Conservation (phyloP, 257 asterid genomes). For the Forsythia viridissima region DNA sequence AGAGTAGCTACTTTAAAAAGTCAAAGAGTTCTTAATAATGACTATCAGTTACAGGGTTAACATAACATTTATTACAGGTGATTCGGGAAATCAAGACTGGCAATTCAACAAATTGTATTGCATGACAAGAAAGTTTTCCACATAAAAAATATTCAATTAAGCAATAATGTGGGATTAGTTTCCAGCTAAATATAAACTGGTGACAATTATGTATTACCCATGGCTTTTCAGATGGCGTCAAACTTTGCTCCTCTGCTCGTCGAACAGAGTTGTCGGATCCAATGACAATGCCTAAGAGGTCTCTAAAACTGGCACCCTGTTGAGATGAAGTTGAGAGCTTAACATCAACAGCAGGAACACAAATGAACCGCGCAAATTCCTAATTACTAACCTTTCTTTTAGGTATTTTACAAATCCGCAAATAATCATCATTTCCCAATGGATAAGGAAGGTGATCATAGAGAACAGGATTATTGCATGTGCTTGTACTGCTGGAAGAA, state of each 20-base stretch:
- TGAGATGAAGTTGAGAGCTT: constrained; percentile 21
- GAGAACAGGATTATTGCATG: constrained; percentile 27
- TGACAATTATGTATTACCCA: constrained; percentile 35
- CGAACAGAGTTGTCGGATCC: constrained; percentile 32
- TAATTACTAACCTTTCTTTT: constrained; percentile 42
- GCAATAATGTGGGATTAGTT: background rate
- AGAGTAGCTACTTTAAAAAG: background rate
- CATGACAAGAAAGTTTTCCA: background rate
- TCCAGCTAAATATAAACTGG: constrained; percentile 6
- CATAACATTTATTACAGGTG: background rate
- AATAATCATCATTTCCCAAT: constrained; percentile 37
- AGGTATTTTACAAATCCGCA: constrained; percentile 48
- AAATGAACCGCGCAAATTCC: constrained; percentile 3
- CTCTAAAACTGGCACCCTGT: constrained; percentile 55
- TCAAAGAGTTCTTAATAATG: background rate
- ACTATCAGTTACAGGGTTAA: constrained; percentile 5
- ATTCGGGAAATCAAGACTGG: background rate
- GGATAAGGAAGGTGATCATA: constrained; percentile 45
- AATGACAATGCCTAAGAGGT: constrained; percentile 49
- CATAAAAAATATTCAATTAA: constrained; percentile 2
- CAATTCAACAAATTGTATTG: constrained; percentile 6
- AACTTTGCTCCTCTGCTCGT: constrained; percentile 29
- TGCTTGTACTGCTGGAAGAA: constrained; percentile 26
- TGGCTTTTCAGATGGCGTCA: constrained; percentile 52
- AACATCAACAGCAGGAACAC: constrained; percentile 24